Evolutionary conservation across 768 basidiomycete species (phyloP).

Genomic region (Tephrocybe sp.): DNA sequence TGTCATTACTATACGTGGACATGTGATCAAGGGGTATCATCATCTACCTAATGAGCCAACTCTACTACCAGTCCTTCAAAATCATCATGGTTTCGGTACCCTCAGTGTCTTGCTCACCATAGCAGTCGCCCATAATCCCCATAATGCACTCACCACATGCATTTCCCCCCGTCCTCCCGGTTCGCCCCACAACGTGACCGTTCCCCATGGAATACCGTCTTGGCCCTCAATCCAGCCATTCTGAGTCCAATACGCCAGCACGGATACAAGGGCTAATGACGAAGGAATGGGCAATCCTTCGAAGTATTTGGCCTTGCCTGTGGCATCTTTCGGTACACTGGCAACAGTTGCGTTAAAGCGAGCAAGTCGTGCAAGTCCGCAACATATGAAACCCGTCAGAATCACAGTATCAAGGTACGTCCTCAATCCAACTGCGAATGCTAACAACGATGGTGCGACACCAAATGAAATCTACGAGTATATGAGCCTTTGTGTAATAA

Average conservation of each 20-base stretch:
- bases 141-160: slow-evolving; percentile 76
- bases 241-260: slow-evolving; percentile 80
- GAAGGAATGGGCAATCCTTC: slow-evolving; percentile 98
- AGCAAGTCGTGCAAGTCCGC: slow-evolving; percentile 93
- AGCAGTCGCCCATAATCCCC: slow-evolving; percentile 85
- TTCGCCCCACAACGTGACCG: slow-evolving; percentile 69
- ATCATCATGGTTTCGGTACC: slow-evolving; percentile 68
- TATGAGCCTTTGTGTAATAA: slow-evolving; percentile 3
- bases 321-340: slow-evolving; percentile 79
- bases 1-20: slow-evolving; percentile 7
- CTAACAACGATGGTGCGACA: slow-evolving; percentile 92
- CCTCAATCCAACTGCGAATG: slow-evolving; percentile 86
- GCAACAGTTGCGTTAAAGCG: slow-evolving; percentile 99
- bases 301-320: slow-evolving; percentile 92
- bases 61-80: not conserved
- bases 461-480: slow-evolving; percentile 87
- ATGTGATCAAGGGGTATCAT: slow-evolving; percentile 11
- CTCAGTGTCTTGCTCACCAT: slow-evolving; percentile 98
- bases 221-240: slow-evolving; percentile 83
- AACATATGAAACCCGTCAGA: slow-evolving; percentile 90
- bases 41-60: not conserved
- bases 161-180: slow-evolving; percentile 79
- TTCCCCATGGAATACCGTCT: slow-evolving; percentile 72
- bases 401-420: slow-evolving; percentile 88
- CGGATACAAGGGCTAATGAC: slow-evolving; percentile 72